A percentile compares a stretch with the other conserved stretches of the same genome.
Conservation (phyloP, 176 grass and related monocot species). For the Oryza officinalis region DNA sequence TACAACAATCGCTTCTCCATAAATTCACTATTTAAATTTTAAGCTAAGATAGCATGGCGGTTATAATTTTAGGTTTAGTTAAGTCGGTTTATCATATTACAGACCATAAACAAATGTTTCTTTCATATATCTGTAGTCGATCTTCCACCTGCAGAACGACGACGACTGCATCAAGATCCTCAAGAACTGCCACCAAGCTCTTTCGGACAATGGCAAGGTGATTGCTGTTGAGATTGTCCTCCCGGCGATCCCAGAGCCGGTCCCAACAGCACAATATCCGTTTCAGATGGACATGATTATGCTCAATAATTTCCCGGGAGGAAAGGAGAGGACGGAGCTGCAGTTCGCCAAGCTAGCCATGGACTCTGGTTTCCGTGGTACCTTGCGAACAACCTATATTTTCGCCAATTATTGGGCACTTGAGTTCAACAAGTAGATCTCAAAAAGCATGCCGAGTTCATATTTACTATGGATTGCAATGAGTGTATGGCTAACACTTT, state of each 20-base stretch:
- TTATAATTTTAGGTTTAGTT: no score
- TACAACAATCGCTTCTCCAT: no score
- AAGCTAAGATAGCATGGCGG: no score
- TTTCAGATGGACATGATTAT: background rate
- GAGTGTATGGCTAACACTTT: no score
- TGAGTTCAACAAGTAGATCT: background rate
- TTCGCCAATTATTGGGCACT: background rate
- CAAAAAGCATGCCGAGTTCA: no score
- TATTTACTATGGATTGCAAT: no score
- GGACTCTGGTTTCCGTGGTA: background rate
- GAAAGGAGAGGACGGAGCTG: background rate
- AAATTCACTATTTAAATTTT: no score
- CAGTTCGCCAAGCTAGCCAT: background rate
- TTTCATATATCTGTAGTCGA: slow-evolving; percentile 14
- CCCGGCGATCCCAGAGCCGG: background rate
- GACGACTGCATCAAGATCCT: slow-evolving; percentile 33
- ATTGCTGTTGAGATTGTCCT: background rate
- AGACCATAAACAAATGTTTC: background rate
- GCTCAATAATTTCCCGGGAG: background rate
- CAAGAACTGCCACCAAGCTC: slow-evolving; percentile 1
- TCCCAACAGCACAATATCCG: background rate
- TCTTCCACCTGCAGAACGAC: slow-evolving; percentile 34
- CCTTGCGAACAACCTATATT: background rate
- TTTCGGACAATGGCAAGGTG: background rate
- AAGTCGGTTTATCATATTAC: background rate